Conservation (phyloP, 768 basidiomycete genomes). For the Melanogaster broomeanus region DNA sequence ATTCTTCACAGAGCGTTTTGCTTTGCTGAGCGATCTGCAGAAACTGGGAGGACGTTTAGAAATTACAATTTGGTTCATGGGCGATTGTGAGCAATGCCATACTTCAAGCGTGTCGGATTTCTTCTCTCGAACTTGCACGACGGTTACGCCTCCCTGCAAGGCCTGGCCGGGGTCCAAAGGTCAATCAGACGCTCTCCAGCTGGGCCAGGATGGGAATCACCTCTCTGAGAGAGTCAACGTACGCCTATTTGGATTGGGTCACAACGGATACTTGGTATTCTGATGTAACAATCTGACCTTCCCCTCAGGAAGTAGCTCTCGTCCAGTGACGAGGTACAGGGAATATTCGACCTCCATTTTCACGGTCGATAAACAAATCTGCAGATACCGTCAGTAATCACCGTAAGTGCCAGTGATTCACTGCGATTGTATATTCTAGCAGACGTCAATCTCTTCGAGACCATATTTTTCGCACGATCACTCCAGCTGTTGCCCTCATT, state of each 20-base stretch:
- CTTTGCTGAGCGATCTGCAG: constrained; percentile 69
- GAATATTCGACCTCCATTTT: constrained; percentile 53
- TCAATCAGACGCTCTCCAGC: not conserved
- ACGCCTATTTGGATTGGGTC: constrained; percentile 46
- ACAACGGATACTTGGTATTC: not conserved
- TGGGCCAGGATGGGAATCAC: constrained; percentile 34
- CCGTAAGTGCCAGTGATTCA: too few relatives aligned
- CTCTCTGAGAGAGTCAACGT: constrained; percentile 74
- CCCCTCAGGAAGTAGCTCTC: constrained; percentile 71
- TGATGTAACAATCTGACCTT: constrained; percentile 49
- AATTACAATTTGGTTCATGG: not conserved
- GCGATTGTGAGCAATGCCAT: constrained; percentile 19
- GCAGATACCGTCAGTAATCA: too few relatives aligned
- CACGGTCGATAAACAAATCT: not conserved
- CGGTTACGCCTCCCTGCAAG: constrained; percentile 81
- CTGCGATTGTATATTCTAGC: too few relatives aligned
- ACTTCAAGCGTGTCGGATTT: constrained; percentile 78
- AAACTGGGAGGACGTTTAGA: constrained; percentile 50
- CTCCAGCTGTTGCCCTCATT: too few relatives aligned
- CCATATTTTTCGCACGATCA: too few relatives aligned
- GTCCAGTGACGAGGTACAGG: constrained; percentile 86
- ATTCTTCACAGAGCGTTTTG: constrained; percentile 71
- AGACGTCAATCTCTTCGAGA: too few relatives aligned
- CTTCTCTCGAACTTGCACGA: constrained; percentile 92
- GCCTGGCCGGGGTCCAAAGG: constrained; percentile 44